Base-by-base conservation (phyloP, 108 stramenopile species). In the Parietichytrium sp. region DNA sequence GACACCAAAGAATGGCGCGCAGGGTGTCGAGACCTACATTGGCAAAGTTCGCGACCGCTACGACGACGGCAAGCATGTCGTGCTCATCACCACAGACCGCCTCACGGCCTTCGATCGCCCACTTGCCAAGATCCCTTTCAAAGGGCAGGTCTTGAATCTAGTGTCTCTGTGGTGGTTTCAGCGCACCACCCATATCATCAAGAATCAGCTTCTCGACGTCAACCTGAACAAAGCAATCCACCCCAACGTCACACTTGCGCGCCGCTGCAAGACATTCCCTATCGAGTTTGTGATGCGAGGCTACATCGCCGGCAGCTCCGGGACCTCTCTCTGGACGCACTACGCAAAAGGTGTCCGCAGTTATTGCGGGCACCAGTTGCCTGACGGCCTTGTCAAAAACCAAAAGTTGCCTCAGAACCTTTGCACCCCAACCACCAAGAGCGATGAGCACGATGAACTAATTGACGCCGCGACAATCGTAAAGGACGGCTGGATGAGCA, bases 291-390 rank as follows among this genome's bases (percentile, higher is more conserved):
- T 99, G 20, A 94, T 98, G 26, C 91, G 80, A 13, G 80, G 52
- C 4, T 80, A 36, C 80, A 80, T 80, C 20, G 50, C 80, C 16
- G 80, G 80, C 15, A 94, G 94, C 20, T 97, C 98, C 6, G 90
- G 89, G 33, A 99, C 98, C 7, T 97, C 96, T 4, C 93, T 99
- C 72, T 99, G 98, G 98, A 99, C 95, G 78, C 94, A 99, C 83
- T 99, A 99, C 86, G 89, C 90, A 54, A 89, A 92, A 51, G 98
- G 98, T 0, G 94, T 93, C 4, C 87, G 97, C 27, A 85, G 87
- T 6, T 99, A 98, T 87, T 99, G 98, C 85, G 98, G 98, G 29
- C 94, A 97, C 83, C 84, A 53, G 4, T 85, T 99, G 16, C 94
- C 95, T 3, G 97, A 99, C 18, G 98, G 98, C 1, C 93, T 97